Base-by-base conservation (phyloP, 257 asterid genomes). In the Ilex aquifolium region DNA sequence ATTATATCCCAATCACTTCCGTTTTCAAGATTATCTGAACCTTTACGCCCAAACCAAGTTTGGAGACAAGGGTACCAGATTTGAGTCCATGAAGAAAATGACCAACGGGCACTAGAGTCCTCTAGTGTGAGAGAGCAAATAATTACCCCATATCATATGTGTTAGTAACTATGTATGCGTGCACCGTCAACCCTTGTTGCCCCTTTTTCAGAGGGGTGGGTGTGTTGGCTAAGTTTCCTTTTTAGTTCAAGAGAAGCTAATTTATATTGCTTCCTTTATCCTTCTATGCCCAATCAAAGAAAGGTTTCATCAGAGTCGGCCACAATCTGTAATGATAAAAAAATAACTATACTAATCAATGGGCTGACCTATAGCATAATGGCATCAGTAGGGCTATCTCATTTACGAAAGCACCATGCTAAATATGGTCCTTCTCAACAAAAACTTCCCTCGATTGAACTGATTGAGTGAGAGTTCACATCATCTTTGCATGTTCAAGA, bases 21-120 rank as follows among this genome's bases (percentile, higher is more conserved):
- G 81, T 46, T 90, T 90, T 50, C 81, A 81, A 39, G 95, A 90
- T 63, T 90, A 90, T 69, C 86, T 87, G 27, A 73, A 76, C 31
- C 72, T 80, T 31, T 87, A 90, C 61, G 63, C 73, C 17, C 74
- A 80, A 66, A 87, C 92, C 32, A 90, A 87, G 77, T 90, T 90
- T 31, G 81, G 76, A 32, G 85, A 85, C 65, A 87, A 90, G 76
- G 80, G 82, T 32, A 69, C 72, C 10, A 83, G 97, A 44, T 87
- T 87, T 54, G 82, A 79, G 80, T 65, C 78, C 65, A 76, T 88
- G 63, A 90, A 87, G 77, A 72, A 72, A 64, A 69, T 75, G 75
- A 57, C 44, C 31, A 72, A 68, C 27, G 78, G 71, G 60, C 69
- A 67, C 14, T 50, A 65, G 52, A 60, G 61, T 40, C 39, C 61